phyloP scores from a whole-genome alignment of 2,329 filamentous ascomycete species.

The Simplicillium sp. region DNA sequence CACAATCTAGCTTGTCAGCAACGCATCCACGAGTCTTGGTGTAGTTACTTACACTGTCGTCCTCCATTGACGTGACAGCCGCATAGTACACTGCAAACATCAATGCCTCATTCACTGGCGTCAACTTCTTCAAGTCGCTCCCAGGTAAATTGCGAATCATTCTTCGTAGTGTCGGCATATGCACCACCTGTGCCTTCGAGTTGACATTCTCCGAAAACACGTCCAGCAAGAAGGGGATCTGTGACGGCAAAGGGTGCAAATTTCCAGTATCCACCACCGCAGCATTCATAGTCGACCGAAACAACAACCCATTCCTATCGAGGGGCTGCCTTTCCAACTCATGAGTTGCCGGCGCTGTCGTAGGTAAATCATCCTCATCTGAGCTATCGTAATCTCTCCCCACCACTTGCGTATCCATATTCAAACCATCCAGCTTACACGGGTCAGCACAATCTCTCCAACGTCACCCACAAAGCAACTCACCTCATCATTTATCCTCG shows the following conservation, averaged over 20 bases:
- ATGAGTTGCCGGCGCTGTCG: slow-evolving; percentile 19
- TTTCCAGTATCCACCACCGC: slow-evolving; percentile 9
- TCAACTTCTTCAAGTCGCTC: slow-evolving; percentile 19
- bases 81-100: slow-evolving; percentile 50
- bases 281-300: slow-evolving; percentile 27
- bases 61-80: slow-evolving; percentile 45
- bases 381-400: slow-evolving; percentile 25
- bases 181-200: slow-evolving; percentile 28
- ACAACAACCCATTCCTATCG: slow-evolving; percentile 42
- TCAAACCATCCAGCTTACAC: slow-evolving; percentile 31
- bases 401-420: slow-evolving; percentile 26
- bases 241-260: slow-evolving; percentile 42
- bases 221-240: slow-evolving; percentile 43
- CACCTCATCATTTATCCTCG: slow-evolving; percentile 46
- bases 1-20: slow-evolving; percentile 26
- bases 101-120: slow-evolving; percentile 38
- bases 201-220: slow-evolving; percentile 44
- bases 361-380: slow-evolving; percentile 23
- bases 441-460: neutral
- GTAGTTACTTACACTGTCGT: slow-evolving; percentile 36
- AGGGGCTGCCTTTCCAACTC: slow-evolving; percentile 31
- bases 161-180: slow-evolving; percentile 32
- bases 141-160: slow-evolving; percentile 25
- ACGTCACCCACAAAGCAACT: slow-evolving; percentile 2
- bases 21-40: neutral